Base-by-base conservation (phyloP, 768 basidiomycete genomes). In the Boletus fagicola region DNA sequence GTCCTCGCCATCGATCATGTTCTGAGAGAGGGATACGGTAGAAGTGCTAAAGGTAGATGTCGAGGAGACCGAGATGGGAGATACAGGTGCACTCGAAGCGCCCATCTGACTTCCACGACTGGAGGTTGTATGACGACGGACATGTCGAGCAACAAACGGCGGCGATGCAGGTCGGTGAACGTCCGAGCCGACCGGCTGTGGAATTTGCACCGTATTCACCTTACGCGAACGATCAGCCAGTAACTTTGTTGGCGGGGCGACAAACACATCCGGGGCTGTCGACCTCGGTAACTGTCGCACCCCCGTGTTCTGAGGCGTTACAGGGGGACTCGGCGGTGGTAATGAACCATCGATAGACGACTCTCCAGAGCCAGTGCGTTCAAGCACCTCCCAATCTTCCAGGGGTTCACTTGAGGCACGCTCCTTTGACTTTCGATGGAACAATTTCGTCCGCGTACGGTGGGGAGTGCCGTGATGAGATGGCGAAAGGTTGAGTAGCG, bases 391-490 rank as follows among this genome's bases (percentile, higher is more conserved):
- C 71, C 71, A 72, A 22, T 72, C 71, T 3, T 74, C 67, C 33
- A 74, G 62, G 35, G 64, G 70, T 48, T 72, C 70, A 4, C 67
- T 72, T n/a, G 69, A 67, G 1, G 69, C 64, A 58, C 68, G 71
- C 58, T 72, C 71, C 55, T 72, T 72, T 20, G 72, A 68, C 59
- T 72, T 72, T 44, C 72, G 65, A 54, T 74, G 70, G 51, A 72
- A 72, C 28, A 73, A n/a, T 33, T 73, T 72, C 8, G 68, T 52
- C 39, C 72, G 70, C 36, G 70, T 54, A 51, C 73, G 67, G 11
- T 62, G 58, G 16, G 69, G 54, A 38, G 60, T 67, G 48, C 72
- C 71, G 36, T 73, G 70, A 9, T 68, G 64, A 24, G 72, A 71
- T 4, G 71, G 68, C 1, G 71, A 70, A n/a, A 68, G 26, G 36